Conservation (phyloP, 2,329 filamentous ascomycete genomes). For the Polychaeton citri region DNA sequence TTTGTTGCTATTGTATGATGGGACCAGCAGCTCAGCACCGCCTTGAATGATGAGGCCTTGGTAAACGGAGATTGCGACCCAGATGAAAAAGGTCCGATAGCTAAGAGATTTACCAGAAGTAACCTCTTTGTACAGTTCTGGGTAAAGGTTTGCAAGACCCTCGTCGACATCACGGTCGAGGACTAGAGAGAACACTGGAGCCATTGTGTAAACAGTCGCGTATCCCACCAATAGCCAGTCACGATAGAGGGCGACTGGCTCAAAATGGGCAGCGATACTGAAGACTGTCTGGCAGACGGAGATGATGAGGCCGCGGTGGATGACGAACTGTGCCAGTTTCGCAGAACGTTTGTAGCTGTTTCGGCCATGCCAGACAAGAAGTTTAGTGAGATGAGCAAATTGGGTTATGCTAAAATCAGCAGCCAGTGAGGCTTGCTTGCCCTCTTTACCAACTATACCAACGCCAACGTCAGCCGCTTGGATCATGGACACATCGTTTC, state of each 20-base stretch:
- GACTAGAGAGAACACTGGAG: slow-evolving; percentile 83
- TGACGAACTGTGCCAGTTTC: slow-evolving; percentile 95
- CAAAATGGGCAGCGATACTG: slow-evolving; percentile 81
- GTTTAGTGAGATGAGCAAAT: slow-evolving; percentile 86
- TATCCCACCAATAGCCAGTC: slow-evolving; percentile 97
- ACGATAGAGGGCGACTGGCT: slow-evolving; percentile 87
- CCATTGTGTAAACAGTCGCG: slow-evolving; percentile 88
- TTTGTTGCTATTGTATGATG: slow-evolving; percentile 42
- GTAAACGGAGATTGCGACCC: slow-evolving; percentile 90
- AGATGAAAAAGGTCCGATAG: slow-evolving; percentile 91
- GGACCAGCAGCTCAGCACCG: slow-evolving; percentile 76
- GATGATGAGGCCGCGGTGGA: slow-evolving; percentile 91
- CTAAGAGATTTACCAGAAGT: slow-evolving; percentile 74
- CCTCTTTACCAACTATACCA: slow-evolving; percentile 96
- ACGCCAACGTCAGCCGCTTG: slow-evolving; percentile 96
- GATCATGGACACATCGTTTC: slow-evolving; percentile 98
- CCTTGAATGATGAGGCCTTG: slow-evolving; percentile 93
- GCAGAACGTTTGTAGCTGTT: slow-evolving; percentile 95
- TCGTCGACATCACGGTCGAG: slow-evolving; percentile 94
- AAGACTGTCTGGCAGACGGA: slow-evolving; percentile 95
- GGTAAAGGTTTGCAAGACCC: slow-evolving; percentile 83
- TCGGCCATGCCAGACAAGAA: slow-evolving; percentile 96
- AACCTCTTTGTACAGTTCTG: slow-evolving; percentile 95
- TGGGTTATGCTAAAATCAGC: slow-evolving; percentile 96
- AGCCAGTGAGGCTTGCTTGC: slow-evolving; percentile 82